Evolutionary conservation across 192 early-diverging fungal genomes (phyloP).

Genomic region (Coemansia asiatica): DNA sequence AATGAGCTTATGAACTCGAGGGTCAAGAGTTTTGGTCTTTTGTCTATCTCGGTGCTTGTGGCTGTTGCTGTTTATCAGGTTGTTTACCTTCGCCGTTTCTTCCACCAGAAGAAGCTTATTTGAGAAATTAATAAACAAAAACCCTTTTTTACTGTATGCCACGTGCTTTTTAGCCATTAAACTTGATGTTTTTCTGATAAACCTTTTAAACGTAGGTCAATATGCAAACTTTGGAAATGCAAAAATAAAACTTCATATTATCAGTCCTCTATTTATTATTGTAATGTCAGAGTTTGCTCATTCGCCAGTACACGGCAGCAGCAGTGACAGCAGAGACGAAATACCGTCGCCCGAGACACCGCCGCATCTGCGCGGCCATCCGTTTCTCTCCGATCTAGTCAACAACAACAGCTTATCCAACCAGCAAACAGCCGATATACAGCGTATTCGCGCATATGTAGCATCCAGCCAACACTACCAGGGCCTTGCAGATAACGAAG

Average conservation of each 20-base stretch:
- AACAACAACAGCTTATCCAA: not conserved
- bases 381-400: constrained; percentile 7
- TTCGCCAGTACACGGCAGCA: constrained; percentile 8
- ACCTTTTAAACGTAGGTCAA: too few species aligned
- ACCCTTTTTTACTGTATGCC: not conserved
- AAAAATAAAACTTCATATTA: too few species aligned
- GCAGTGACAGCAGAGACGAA: not conserved
- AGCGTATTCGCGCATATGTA: constrained; percentile 21
- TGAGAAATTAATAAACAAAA: constrained; percentile 27
- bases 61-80: constrained; percentile 76
- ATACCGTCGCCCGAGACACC: constrained; percentile 13
- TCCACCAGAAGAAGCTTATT: constrained; percentile 87
- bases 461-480: constrained; percentile 3
- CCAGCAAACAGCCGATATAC: not conserved
- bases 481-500: not conserved
- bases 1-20: constrained; percentile 93
- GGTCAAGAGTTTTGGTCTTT: constrained; percentile 67
- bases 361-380: constrained; percentile 3
- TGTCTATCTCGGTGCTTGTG: constrained; percentile 75
- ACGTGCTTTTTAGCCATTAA: not conserved
- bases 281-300: not conserved
- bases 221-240: too few species aligned
- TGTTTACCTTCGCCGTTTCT: constrained; percentile 80
- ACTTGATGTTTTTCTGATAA: too few species aligned
- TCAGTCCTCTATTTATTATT: not conserved